Conservation (phyloP, 768 basidiomycete genomes). For the Mycena olivaceomarginata region DNA sequence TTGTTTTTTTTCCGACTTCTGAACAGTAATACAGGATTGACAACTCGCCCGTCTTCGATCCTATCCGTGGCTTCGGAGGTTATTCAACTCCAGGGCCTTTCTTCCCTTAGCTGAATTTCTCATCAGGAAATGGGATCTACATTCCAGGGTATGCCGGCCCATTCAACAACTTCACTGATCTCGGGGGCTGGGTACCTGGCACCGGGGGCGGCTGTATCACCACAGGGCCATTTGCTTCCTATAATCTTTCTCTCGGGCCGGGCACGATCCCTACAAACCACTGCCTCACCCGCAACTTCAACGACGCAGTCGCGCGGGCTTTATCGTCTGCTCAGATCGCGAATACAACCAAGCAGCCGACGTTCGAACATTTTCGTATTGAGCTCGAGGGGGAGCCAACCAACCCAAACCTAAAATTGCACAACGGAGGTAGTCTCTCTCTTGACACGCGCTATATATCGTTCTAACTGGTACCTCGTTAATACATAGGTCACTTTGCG, state of each 20-base stretch:
- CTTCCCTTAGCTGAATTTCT: neutral
- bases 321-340: conserved; percentile 48
- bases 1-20: neutral
- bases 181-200: conserved; percentile 49
- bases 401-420: conserved; percentile 49
- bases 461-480: too few relatives aligned
- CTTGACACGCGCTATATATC: too few relatives aligned
- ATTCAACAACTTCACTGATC: conserved; percentile 45
- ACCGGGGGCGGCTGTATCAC: too few relatives aligned
- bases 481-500: conserved; percentile 44
- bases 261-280: conserved; percentile 55
- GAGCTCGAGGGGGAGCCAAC: conserved; percentile 58
- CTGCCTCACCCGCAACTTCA: conserved; percentile 56
- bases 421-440: conserved; percentile 51
- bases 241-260: too few relatives aligned
- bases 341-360: conserved; percentile 49
- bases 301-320: conserved; percentile 41
- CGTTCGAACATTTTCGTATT: conserved; percentile 57
- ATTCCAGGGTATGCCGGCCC: conserved; percentile 46
- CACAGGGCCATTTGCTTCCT: too few relatives aligned
- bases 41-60: conserved; percentile 44
- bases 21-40: conserved; percentile 28
- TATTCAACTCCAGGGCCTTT: neutral
- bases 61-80: conserved; percentile 45
- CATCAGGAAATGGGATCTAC: conserved; percentile 56